Conservation (phyloP, 1,139 yeast species). For the Dujonia santamariae region DNA sequence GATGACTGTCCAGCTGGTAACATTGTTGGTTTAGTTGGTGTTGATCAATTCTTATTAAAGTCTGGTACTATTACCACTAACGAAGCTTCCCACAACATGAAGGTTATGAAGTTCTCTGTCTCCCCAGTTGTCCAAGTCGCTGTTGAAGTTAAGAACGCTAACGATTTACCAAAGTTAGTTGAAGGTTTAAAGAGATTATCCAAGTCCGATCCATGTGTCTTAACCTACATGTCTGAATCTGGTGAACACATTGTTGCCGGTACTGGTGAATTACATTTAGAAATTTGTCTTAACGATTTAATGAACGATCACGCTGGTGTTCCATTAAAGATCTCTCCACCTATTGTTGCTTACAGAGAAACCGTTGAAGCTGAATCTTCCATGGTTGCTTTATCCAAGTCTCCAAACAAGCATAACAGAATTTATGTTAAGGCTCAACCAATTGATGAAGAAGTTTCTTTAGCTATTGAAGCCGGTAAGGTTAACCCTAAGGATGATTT, state of each 20-base stretch:
- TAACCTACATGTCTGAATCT: conserved; percentile 80
- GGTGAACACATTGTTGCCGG: conserved; percentile 99
- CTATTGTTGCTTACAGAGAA: conserved; percentile 99
- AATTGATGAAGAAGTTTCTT: conserved; percentile 86
- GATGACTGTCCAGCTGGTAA: conserved; percentile 99
- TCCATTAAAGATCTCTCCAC: conserved; percentile 96
- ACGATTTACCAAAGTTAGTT: conserved; percentile 98
- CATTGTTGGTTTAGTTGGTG: conserved; percentile 99
- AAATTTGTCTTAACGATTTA: conserved; percentile 93
- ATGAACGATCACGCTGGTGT: conserved; percentile 99
- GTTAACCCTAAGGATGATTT: conserved; percentile 96
- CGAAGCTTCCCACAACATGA: conserved; percentile 98
- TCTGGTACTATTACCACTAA: conserved; percentile 98
- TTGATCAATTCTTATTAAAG: conserved; percentile 98
- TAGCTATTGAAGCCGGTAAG: conserved; percentile 91
- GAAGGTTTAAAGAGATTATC: conserved; percentile 99
- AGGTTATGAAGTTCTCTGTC: conserved; percentile 99
- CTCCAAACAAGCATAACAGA: conserved; percentile 99
- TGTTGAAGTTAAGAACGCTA: conserved; percentile 99
- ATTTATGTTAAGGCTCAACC: conserved; percentile 97
- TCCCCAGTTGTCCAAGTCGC: conserved; percentile 99
- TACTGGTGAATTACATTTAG: conserved; percentile 99
- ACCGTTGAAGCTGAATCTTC: conserved; percentile 92
- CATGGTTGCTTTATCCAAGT: conserved; percentile 95
- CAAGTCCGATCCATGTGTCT: conserved; percentile 99